Evolutionary conservation across 352 stramenopile species (phyloP), one percentile per base, ranked within the genome.

Genomic region (Phytophthora quininea): DNA sequence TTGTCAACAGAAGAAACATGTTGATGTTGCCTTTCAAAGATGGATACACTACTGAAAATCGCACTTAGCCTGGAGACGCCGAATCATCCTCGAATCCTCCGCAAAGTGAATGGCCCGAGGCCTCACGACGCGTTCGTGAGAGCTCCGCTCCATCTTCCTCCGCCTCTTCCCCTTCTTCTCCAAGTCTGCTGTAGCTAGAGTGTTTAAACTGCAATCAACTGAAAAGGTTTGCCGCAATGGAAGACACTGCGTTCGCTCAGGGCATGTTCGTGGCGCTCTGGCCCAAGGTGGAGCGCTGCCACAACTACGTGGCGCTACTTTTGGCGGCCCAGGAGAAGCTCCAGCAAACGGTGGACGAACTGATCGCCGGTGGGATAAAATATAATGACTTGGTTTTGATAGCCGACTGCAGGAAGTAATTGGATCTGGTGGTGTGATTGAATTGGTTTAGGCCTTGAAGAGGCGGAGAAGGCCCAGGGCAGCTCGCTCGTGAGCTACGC

Each of bases 211-310:
- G 19, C 19, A 24, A 24, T 24, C 19, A 24, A 24, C 19, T 24
- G 19, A 24, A 24, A 24, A 24, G 19, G 19, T 24, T 24, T 24
- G 19, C 29, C 24, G 37, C 15, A 7, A 53, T 31, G 4, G 54
- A 78, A 54, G 58, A 75, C 29, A 53, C 70, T 12, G 67, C 74
- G 30, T 91, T 94, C 46, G 84, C 84, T 30, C 67, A 90, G 54
- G 87, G 87, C 24, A 90, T 93, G 87, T 92, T 92, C 61, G 83
- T 87, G 61, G 66, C 84, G 54, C 70, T 95, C 46, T 95, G 87
- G 87, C 87, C 87, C 19, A 95, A 95, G 62, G 79, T 95, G 27
- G 85, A 92, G 55, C 85, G 86, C 31, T 95, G 87, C 48, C 73
- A 93, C 70, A 77, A 80, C 57, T 93, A 95, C 65, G 85, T 93